phyloP scores from a whole-genome alignment of 2,329 filamentous ascomycete genomes.

The Cordyceps tenuipes region DNA sequence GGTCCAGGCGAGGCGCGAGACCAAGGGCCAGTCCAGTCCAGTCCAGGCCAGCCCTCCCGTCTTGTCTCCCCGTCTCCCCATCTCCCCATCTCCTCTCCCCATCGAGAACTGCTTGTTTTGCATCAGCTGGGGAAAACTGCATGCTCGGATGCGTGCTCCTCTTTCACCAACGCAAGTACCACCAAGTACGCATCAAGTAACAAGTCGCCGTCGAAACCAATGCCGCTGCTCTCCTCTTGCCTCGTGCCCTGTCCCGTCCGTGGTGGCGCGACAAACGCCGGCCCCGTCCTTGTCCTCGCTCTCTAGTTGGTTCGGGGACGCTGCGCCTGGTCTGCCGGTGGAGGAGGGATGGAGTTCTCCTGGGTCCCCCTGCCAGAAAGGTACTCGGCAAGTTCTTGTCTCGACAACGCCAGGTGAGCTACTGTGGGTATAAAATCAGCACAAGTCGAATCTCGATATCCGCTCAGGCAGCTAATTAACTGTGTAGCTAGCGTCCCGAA shows the following conservation, averaged over 20 bases:
- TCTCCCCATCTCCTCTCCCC: too few relatives aligned
- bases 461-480: not conserved
- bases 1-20: not conserved
- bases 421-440: not conserved
- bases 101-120: not conserved
- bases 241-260: not conserved
- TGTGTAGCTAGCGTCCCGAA: not conserved
- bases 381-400: not conserved
- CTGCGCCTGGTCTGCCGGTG: not conserved
- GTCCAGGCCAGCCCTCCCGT: not conserved
- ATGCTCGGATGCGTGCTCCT: too few relatives aligned
- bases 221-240: not conserved
- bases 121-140: too few relatives aligned
- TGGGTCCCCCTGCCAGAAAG: not conserved
- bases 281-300: too few relatives aligned
- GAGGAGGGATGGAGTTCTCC: not conserved
- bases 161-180: not conserved
- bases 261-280: too few relatives aligned
- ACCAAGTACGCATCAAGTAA: not conserved
- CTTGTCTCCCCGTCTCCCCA: too few relatives aligned
- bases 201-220: not conserved
- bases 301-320: not conserved
- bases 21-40: not conserved
- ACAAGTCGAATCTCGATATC: not conserved
- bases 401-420: not conserved